Evolutionary conservation across 257 asterid genomes (phyloP), one percentile per base, ranked within the genome.

Genomic region (Linderniella brevidens): DNA sequence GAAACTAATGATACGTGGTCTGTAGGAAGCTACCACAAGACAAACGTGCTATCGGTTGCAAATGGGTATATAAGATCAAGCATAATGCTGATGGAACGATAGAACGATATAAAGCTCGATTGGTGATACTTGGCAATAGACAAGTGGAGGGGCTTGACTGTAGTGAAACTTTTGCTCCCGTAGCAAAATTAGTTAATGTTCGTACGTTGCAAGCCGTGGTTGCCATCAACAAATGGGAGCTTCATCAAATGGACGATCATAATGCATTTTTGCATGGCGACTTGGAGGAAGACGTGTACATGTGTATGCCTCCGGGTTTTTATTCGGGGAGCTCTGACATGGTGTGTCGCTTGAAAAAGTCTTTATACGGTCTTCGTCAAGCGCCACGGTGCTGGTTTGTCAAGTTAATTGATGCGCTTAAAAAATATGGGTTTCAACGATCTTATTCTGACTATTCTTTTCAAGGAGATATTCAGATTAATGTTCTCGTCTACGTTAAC

Each of bases 401-500:
- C 8, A 37, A 51, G n/a, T n/a, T n/a, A n/a, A 11, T 17, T 1
- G 35, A 8, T 15, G 17, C 46, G 3, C 14, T 51, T 14, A 36
- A 51, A 11, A 8, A 11, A 0, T 51, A 51, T 37, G 56, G 56
- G 0, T 51, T 51, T 17, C 16, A 10, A 0, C 48, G 8, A 16
- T 11, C 17, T 10, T n/a, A 10, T 8, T 11, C 13, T 10, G 48
- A 43, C 8, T 43, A 43, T 13, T 43, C 48, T 2, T 43, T 14
- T 25, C 32, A 6, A 25, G 32, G 32, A 6, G 32, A 25, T 25
- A 25, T 25, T 25, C 3, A 25, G 32, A 25, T 25, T 25, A 25
- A 25, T 25, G 29, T 47, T 10, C 17, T 56, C 16, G 12, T 56
- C 0, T 57, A 49, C 40, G 51, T 49, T 29, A 44, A 57, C 43